These are phyloP conservation scores for Magnusiomyces tetraspermus DNA, from an alignment of 1,139 yeast genomes.

Conservation along the genomic window DNA sequence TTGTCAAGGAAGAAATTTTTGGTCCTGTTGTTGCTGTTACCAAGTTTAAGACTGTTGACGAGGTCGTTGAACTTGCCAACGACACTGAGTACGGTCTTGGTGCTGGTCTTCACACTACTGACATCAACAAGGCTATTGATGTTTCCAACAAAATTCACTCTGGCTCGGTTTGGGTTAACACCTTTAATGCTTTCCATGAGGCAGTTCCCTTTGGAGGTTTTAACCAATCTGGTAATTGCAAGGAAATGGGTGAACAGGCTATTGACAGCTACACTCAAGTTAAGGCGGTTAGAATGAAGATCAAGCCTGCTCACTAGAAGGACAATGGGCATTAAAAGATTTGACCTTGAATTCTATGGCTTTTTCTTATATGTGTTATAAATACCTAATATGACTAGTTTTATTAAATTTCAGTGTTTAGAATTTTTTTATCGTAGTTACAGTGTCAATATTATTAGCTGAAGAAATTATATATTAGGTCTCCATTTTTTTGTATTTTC, in stretches of 20 bases:
- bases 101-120: conserved; percentile 71
- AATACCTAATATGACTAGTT: too few relatives aligned
- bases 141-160: conserved; percentile 63
- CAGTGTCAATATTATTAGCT: too few relatives aligned
- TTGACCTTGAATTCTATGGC: too few relatives aligned
- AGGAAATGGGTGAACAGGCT: conserved; percentile 76
- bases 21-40: conserved; percentile 76
- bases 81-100: conserved; percentile 74
- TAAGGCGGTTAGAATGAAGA: conserved; percentile 47
- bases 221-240: conserved; percentile 74
- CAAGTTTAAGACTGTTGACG: conserved; percentile 65
- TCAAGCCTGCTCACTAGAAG: neutral
- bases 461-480: too few relatives aligned
- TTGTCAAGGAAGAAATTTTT: conserved; percentile 75
- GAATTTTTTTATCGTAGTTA: too few relatives aligned
- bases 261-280: conserved; percentile 67
- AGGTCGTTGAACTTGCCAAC: conserved; percentile 61
- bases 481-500: too few relatives aligned
- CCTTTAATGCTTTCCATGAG: conserved; percentile 72
- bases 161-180: conserved; percentile 73
- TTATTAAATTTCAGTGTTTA: too few relatives aligned
- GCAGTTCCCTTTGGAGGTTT: conserved; percentile 69
- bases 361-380: too few relatives aligned
- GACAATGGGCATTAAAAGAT: too few relatives aligned
- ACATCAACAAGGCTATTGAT: conserved; percentile 48